These are phyloP conservation scores for Calonectria pteridis DNA, from an alignment of 2,329 filamentous ascomycete genomes.

Conservation along the genomic window DNA sequence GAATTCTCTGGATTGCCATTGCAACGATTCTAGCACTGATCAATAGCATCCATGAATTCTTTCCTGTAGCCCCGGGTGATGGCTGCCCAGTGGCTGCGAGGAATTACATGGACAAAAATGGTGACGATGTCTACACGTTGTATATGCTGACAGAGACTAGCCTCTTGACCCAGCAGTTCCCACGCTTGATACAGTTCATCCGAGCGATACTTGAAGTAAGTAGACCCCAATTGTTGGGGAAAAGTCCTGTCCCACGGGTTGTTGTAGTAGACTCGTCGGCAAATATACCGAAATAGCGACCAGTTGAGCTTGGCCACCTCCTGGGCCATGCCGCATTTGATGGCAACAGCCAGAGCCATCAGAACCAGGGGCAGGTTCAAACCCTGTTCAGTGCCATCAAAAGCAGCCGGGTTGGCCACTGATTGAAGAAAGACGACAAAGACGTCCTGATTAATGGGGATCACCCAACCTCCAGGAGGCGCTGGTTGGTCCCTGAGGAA, in stretches of 20 bases:
- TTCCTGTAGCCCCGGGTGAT: background rate
- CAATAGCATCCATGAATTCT: conserved; percentile 6
- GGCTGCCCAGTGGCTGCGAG: conserved; percentile 4
- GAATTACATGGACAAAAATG: conserved; percentile 26
- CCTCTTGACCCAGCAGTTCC: conserved; percentile 1
- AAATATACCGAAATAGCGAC: conserved; percentile 39
- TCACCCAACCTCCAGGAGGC: background rate
- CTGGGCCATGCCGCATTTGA: conserved; percentile 28
- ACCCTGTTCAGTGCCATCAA: conserved; percentile 36
- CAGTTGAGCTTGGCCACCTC: conserved; percentile 35
- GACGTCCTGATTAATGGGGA: conserved; percentile 5
- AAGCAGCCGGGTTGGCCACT: conserved; percentile 25
- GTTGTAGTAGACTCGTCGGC: conserved; percentile 35
- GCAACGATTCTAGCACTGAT: background rate
- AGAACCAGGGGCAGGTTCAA: conserved; percentile 42
- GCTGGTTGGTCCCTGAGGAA: too few relatives aligned
- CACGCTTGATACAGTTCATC: conserved; percentile 43
- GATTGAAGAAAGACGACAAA: conserved; percentile 40
- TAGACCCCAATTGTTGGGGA: conserved; percentile 3
- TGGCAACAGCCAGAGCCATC: conserved; percentile 28
- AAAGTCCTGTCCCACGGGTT: conserved; percentile 28
- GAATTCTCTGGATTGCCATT: too few relatives aligned
- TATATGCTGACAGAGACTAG: background rate
- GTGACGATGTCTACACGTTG: background rate
- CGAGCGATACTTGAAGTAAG: conserved; percentile 38